A percentile compares a stretch with the other conserved stretches of the same genome.
phyloP scores from a whole-genome alignment of 768 basidiomycete species.

The Lactifluus pinguis region DNA sequence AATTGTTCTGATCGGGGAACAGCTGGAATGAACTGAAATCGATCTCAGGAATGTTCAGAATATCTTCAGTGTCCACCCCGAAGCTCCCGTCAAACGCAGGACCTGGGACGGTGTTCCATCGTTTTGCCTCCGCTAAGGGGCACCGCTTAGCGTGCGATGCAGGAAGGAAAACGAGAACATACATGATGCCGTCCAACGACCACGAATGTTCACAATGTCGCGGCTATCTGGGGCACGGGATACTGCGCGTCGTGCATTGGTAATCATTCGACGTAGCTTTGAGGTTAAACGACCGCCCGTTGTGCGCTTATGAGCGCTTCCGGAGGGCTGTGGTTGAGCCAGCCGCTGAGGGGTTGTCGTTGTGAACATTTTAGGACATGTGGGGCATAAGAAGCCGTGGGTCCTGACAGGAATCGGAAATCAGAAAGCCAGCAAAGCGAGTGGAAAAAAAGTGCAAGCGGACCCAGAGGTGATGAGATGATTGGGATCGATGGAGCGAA shows the following conservation, averaged over 20 bases:
- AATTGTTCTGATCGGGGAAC: constrained; percentile 31
- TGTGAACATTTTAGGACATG: constrained; percentile 26
- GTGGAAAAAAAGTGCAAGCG: background rate
- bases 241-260: constrained; percentile 14
- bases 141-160: background rate
- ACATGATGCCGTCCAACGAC: constrained; percentile 22
- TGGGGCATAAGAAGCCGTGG: constrained; percentile 29
- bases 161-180: background rate
- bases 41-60: constrained; percentile 27
- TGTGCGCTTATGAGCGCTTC: constrained; percentile 5
- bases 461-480: constrained; percentile 32
- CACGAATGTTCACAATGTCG: constrained; percentile 19
- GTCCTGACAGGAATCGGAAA: constrained; percentile 3
- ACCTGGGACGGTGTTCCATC: constrained; percentile 18
- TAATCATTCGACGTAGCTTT: constrained; percentile 14
- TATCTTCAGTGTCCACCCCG: constrained; percentile 33
- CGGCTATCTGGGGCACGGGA: background rate
- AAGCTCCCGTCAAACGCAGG: constrained; percentile 29
- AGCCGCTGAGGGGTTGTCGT: background rate
- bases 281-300: constrained; percentile 18
- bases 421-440: background rate
- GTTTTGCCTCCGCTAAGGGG: constrained; percentile 7
- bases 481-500: constrained; percentile 25
- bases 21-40: constrained; percentile 32
- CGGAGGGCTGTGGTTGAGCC: constrained; percentile 14